These are phyloP conservation scores for Sphenostylis stenocarpa DNA, from an alignment of 306 rosid species.

Conservation along the genomic window DNA sequence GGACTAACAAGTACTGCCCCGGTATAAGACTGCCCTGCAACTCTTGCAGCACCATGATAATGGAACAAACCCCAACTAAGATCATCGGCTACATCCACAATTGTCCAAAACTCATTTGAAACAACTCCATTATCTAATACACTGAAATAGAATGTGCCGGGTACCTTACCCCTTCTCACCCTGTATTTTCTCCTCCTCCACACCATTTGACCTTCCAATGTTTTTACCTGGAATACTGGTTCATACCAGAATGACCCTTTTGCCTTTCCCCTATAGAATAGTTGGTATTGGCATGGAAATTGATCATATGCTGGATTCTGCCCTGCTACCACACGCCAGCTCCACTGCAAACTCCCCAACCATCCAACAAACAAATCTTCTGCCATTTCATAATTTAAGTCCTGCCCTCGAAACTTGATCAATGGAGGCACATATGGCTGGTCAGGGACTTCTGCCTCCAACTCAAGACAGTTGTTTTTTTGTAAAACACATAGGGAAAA, in stretches of 20 bases:
- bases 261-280: slow-evolving; percentile 84
- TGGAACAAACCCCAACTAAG: slow-evolving; percentile 86
- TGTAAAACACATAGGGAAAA: slow-evolving; percentile 89
- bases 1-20: slow-evolving; percentile 89
- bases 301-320: slow-evolving; percentile 90
- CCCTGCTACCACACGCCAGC: slow-evolving; percentile 91
- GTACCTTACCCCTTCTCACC: slow-evolving; percentile 66
- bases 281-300: slow-evolving; percentile 86
- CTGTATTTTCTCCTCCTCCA: slow-evolving; percentile 87
- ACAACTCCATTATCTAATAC: slow-evolving; percentile 87
- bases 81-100: slow-evolving; percentile 73
- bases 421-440: slow-evolving; percentile 65
- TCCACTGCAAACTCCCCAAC: slow-evolving; percentile 78
- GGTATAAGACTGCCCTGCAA: slow-evolving; percentile 81
- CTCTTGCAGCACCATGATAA: slow-evolving; percentile 82
- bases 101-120: slow-evolving; percentile 89
- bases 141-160: slow-evolving; percentile 75
- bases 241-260: slow-evolving; percentile 91
- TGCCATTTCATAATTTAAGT: slow-evolving; percentile 52
- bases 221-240: slow-evolving; percentile 80
- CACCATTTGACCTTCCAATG: slow-evolving; percentile 72
- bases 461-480: slow-evolving; percentile 79
- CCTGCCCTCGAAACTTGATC: slow-evolving; percentile 50
- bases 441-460: slow-evolving; percentile 73
- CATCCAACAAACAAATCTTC: slow-evolving; percentile 88